phyloP scores from a whole-genome alignment of 1,284 basidiomycete genomes.

The Puccinia polysora region DNA sequence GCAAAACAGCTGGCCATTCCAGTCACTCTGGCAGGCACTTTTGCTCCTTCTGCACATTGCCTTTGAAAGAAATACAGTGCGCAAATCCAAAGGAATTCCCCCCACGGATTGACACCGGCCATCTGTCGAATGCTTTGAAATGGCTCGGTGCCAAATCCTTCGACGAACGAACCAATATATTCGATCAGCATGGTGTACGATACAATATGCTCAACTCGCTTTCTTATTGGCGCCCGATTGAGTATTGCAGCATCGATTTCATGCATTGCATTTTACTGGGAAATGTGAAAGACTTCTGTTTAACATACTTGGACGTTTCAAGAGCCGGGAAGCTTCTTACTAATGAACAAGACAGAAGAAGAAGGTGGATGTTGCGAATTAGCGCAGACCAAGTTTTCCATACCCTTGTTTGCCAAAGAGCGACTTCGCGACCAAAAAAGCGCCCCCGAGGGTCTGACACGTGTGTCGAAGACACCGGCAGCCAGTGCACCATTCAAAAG shows the following conservation, averaged over 20 bases:
- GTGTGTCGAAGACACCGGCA: background rate
- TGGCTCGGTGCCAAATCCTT: slow-evolving; percentile 1
- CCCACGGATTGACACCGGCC: background rate
- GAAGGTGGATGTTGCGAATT: background rate
- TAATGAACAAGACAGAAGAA: background rate
- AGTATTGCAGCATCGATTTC: slow-evolving; percentile 22
- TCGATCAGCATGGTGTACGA: slow-evolving; percentile 19
- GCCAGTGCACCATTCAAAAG: background rate
- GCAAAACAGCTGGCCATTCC: slow-evolving; percentile 15
- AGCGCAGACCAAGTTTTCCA: slow-evolving; percentile 9
- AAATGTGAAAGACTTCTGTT: slow-evolving; percentile 9
- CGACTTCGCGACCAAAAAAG: background rate
- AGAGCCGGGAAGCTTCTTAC: slow-evolving; percentile 7
- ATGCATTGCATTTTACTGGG: slow-evolving; percentile 33
- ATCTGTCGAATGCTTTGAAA: slow-evolving; percentile 2
- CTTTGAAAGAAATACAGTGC: background rate
- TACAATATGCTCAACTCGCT: slow-evolving; percentile 23
- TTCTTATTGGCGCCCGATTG: slow-evolving; percentile 18
- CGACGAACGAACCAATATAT: background rate
- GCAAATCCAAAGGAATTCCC: background rate
- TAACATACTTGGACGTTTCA: slow-evolving; percentile 3
- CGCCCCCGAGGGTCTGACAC: background rate
- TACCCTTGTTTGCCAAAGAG: background rate
- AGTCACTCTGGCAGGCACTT: slow-evolving; percentile 2
- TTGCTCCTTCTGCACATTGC: slow-evolving; percentile 24